Conservation (phyloP, 352 stramenopile species). For the Aphanomyces stellatus region DNA sequence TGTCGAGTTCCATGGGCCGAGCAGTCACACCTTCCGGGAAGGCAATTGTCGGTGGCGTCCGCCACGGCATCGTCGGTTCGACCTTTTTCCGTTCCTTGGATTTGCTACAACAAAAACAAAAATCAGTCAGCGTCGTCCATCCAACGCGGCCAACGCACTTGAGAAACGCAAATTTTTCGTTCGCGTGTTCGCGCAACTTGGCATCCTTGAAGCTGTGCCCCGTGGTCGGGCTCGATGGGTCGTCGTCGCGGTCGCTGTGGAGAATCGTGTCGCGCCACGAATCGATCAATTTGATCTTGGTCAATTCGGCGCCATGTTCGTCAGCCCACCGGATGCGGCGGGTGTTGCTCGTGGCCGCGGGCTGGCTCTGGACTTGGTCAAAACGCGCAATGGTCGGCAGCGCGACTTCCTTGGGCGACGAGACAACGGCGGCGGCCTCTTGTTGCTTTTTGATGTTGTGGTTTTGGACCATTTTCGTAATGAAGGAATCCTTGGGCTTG, state of each 20-base stretch:
- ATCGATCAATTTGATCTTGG: conserved; percentile 78
- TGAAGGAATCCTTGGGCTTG: neutral
- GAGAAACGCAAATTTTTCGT: conserved; percentile 28
- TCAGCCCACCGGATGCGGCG: conserved; percentile 80
- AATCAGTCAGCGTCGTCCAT: neutral
- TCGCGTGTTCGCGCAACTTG: conserved; percentile 76
- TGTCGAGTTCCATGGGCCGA: conserved; percentile 29
- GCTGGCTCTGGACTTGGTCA: conserved; percentile 31
- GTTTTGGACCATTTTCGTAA: neutral
- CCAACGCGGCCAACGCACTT: neutral
- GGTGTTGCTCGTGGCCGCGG: conserved; percentile 27
- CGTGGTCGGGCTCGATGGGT: neutral
- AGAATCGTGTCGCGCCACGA: conserved; percentile 75
- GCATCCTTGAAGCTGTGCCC: conserved; percentile 55
- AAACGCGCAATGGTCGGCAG: conserved; percentile 81
- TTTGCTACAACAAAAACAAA: neutral
- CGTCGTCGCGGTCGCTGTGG: conserved; percentile 25
- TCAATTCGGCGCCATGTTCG: conserved; percentile 60
- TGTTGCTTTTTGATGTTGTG: neutral
- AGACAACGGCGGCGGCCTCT: neutral
- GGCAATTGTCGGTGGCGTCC: conserved; percentile 43
- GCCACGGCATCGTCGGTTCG: conserved; percentile 51
- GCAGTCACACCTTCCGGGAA: conserved; percentile 47
- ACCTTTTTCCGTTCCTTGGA: conserved; percentile 50
- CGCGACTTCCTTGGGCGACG: conserved; percentile 16